These are phyloP conservation scores for Apiospora sp. DNA, from an alignment of 2,329 filamentous ascomycete genomes.

Conservation along the genomic window DNA sequence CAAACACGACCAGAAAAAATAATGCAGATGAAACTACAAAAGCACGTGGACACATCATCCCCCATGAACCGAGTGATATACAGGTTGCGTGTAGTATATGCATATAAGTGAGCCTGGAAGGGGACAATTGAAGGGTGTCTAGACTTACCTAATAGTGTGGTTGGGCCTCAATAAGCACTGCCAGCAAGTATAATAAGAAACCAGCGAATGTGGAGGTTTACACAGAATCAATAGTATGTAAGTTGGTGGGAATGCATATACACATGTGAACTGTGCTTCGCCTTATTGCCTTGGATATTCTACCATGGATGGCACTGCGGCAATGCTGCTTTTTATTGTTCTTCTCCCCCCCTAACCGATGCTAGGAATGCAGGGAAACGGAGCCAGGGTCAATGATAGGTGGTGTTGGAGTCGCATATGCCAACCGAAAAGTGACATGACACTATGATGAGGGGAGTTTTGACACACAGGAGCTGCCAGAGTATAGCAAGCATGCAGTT, in stretches of 20 bases:
- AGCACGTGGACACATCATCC: background rate
- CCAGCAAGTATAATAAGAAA: conserved; percentile 12
- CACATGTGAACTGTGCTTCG: conserved; percentile 11
- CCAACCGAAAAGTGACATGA: background rate
- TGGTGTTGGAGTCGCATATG: background rate
- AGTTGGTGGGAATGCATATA: conserved; percentile 1
- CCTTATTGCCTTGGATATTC: background rate
- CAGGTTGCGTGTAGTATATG: background rate
- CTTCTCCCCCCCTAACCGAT: background rate
- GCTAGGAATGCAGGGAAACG: background rate
- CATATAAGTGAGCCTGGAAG: background rate
- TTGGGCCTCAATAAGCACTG: background rate
- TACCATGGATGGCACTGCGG: background rate
- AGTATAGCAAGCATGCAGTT: background rate
- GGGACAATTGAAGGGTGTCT: background rate
- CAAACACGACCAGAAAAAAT: background rate
- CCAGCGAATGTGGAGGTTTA: background rate
- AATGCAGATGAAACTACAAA: conserved; percentile 6
- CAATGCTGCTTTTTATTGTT: background rate
- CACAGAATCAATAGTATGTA: background rate
- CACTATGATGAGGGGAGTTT: background rate
- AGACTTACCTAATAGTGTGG: background rate
- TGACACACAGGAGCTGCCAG: conserved; percentile 15
- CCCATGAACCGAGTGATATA: background rate
- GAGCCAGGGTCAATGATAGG: background rate